Percentiles rank a stretch among this genome's conserved stretches.
Conservation (phyloP, 208 protist species). For the Angomonas ambiguus region DNA sequence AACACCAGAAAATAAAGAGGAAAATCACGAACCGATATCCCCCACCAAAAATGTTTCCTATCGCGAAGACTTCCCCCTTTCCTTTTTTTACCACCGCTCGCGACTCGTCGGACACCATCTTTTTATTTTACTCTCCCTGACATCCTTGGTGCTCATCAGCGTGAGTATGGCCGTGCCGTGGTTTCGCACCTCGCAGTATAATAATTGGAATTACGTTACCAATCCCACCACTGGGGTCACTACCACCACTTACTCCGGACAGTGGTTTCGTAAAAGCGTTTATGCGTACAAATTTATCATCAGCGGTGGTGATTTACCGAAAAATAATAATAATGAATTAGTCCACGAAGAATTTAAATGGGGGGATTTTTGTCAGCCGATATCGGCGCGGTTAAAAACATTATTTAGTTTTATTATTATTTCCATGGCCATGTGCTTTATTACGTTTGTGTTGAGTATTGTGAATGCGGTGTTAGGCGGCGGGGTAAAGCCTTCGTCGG, state of each 20-base stretch:
- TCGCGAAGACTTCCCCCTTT: background rate
- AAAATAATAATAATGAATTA: background rate
- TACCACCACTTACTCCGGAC: background rate
- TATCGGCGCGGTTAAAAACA: background rate
- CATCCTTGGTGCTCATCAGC: background rate
- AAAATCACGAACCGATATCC: background rate
- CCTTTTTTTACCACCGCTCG: background rate
- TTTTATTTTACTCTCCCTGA: background rate
- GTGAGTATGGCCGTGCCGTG: background rate
- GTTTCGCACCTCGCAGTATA: background rate
- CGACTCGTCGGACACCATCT: background rate
- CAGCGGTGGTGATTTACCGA: background rate
- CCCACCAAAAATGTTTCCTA: too few relatives aligned
- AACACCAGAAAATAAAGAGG: background rate
- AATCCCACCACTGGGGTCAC: background rate
- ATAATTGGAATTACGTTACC: background rate
- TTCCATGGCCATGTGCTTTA: background rate
- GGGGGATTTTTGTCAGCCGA: background rate
- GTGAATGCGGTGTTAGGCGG: background rate
- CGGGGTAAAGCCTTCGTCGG: background rate
- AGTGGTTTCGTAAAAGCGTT: background rate
- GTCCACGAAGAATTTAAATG: background rate
- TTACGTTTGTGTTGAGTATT: constrained; percentile 3
- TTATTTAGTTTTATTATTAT: background rate
- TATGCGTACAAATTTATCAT: constrained; percentile 1